Evolutionary conservation across 345 rosid species (phyloP), one percentile per base, ranked within the genome.

Genomic region (Hibiscus tridactylites): DNA sequence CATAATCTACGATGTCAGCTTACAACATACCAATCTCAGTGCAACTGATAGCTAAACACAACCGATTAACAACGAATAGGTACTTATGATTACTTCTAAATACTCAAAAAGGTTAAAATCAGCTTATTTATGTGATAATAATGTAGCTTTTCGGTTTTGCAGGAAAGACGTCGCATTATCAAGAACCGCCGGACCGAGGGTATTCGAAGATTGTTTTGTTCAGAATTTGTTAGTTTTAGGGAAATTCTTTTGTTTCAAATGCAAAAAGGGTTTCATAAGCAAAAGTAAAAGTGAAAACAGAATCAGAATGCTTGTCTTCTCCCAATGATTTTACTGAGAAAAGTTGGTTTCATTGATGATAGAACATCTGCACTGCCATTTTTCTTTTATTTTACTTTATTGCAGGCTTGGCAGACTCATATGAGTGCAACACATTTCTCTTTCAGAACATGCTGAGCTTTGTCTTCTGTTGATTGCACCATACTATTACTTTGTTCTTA

Each of bases 81-180:
- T 26, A 57, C 71, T 63, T 26, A 44, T 65, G 13, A 24, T 24
- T 63, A 54, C 69, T 74, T 17, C 54, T 46, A 21, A 16, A 6
- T 24, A 65, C 19, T 44, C 26, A 63, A 17, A 33, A 11, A 19
- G 57, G 49, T n/a, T 65, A 28, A 73, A 54, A 61, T 24, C 33
- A 68, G 67, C 50, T 70, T 65, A 5, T 28, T 57, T 21, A 9
- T 9, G 49, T 46, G 61, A 75, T 61, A 35, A 35, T 35, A 35
- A 61, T 73, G 19, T 24, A 11, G 62, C 28, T 61, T 35, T 24
- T 24, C 1, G 2, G 9, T 75, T 76, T 82, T 82, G 79, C 82
- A 85, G 89, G 81, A 77, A 77, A 76, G 80, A 80, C 74, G 70
- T 71, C 74, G 70, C 79, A 63, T 76, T 76, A 62, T 60, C 77